These are phyloP conservation scores for Sindora glabra DNA, from an alignment of 306 rosid species.

Conservation along the genomic window DNA sequence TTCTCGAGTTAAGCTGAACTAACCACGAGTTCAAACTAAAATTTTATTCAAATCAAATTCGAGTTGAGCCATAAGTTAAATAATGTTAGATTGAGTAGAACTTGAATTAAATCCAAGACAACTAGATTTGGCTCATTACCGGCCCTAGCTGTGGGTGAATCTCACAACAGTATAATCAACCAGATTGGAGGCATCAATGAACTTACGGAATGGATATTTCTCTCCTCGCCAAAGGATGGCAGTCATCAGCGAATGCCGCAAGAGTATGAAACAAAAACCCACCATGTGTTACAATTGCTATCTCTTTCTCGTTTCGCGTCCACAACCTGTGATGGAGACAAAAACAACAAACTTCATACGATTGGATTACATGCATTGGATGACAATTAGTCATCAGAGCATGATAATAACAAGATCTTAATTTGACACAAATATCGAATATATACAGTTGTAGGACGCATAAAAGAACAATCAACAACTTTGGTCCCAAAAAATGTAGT, in stretches of 20 bases:
- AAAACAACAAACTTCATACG: neutral
- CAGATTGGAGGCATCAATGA: conserved; percentile 10
- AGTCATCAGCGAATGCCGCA: conserved; percentile 53
- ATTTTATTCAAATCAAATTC: too few species aligned
- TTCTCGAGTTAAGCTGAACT: too few species aligned
- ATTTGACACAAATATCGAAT: neutral
- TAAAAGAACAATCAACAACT: neutral
- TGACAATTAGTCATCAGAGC: neutral
- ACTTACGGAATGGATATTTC: conserved; percentile 78
- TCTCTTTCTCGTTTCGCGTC: conserved; percentile 78
- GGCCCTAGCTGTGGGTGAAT: neutral
- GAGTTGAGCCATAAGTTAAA: too few species aligned
- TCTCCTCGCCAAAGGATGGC: conserved; percentile 57
- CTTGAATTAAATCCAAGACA: too few species aligned
- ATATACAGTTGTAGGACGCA: neutral
- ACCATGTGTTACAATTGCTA: conserved; percentile 82
- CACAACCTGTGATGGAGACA: conserved; percentile 51
- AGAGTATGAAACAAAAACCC: conserved; percentile 75
- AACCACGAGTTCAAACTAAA: too few species aligned
- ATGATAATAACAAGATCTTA: neutral
- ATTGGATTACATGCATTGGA: neutral
- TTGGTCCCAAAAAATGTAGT: neutral
- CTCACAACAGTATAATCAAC: neutral
- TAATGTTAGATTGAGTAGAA: too few species aligned
- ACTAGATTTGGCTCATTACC: neutral